A percentile compares a stretch with the other conserved stretches of the same genome.
Conservation (phyloP, 2,329 filamentous ascomycete species). For the Ceratocystis cacaofunesta region DNA sequence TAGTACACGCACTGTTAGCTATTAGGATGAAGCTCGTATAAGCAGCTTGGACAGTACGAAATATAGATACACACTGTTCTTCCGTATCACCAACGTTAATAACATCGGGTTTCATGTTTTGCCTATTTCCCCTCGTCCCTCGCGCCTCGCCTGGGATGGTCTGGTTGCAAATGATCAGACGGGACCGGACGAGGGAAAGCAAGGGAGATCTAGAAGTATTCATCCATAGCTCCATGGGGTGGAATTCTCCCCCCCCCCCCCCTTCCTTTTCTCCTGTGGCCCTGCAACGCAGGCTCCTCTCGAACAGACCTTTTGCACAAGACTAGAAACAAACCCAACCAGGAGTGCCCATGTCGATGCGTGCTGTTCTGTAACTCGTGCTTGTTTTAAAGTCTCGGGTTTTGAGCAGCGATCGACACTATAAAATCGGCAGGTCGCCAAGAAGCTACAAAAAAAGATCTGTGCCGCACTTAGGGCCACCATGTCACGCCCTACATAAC, state of each 20-base stretch:
- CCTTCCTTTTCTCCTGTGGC: neutral
- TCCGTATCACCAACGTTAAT: neutral
- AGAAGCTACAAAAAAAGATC: slow-evolving; percentile 1
- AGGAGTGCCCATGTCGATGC: neutral
- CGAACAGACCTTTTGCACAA: neutral
- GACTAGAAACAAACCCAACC: neutral
- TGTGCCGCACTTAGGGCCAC: neutral
- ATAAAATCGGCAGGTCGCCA: neutral
- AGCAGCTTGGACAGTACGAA: neutral
- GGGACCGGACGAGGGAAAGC: neutral
- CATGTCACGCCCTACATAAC: neutral
- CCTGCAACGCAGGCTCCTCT: neutral
- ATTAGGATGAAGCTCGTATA: too few species aligned
- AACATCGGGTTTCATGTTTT: too few species aligned
- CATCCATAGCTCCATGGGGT: neutral
- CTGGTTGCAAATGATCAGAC: too few species aligned
- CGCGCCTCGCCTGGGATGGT: too few species aligned
- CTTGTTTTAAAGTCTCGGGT: neutral
- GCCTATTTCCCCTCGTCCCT: too few species aligned
- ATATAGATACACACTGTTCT: neutral
- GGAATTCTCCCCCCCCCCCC: neutral
- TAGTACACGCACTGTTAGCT: too few species aligned
- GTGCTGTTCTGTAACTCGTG: neutral
- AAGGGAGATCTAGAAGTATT: neutral
- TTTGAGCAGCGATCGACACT: neutral